Evolutionary conservation across 768 basidiomycete species (phyloP), one percentile per base, ranked within the genome.

Genomic region (Termitomyces sp.): DNA sequence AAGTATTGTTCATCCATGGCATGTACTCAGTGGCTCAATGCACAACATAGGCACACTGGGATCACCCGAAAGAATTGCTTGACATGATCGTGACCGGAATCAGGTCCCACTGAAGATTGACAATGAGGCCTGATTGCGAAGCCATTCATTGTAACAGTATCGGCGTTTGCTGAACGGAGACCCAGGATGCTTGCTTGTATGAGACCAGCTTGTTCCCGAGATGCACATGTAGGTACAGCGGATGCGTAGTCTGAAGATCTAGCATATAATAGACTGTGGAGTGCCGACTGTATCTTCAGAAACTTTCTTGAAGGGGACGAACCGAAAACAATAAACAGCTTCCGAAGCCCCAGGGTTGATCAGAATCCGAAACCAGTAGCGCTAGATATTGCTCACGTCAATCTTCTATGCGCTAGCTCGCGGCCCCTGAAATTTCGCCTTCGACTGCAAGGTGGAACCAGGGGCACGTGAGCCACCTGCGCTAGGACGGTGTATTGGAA

Each of bases 401-500:
- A 13, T n/a, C 15, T 31, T 54, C 33, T 34, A 54, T 5, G 55
- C 39, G 34, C 55, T 56, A 2, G 28, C 51, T 51, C 54, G 54
- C 6, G 54, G 54, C 4, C 46, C 50, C 44, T 52, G 49, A 10
- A 42, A 7, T 44, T 56, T 58, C 46, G 47, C 12, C 22, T 56
- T 58, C 7, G 50, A 2, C 28, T 48, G 57, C 9, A 24, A 2
- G 4, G 29, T 51, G n/a, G 24, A 54, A n/a, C 55, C 55, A 45
- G 58, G 31, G 9, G 51, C 39, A 26, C 52, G 54, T 24, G 31
- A 6, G 9, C 36, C 47, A 28, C 24, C 39, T 4, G 34, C 28
- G 18, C 24, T 16, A 6, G 61, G 58, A 15, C 61, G 58, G 22
- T 62, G 61, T 51, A 62, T 59, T 15, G 61, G 61, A 4, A 24